Base-by-base conservation (phyloP, 106 monocot genomes). In the Acanthochlamys bracteata region DNA sequence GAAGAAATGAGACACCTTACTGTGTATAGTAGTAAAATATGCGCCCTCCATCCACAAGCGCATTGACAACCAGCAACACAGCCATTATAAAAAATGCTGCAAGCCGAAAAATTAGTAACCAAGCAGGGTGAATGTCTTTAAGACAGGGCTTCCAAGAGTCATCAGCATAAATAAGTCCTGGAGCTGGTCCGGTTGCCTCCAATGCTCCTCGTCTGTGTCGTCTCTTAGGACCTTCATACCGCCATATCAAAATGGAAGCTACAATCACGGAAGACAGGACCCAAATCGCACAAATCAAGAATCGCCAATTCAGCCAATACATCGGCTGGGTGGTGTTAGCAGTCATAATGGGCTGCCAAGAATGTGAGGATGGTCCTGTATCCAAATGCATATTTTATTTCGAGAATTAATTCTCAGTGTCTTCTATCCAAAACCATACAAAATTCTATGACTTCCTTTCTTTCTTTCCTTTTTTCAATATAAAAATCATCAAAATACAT, bases 221-320 rank as follows among this genome's bases (percentile, higher is more conserved):
- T 64, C 51, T 15, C 19, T 43, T 16, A 66, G 26, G 40, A 82
- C 80, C 69, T 90, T 91, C 86, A 57, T 80, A 83, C 59, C 60
- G 82, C 85, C 85, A 86, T 67, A 90, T 78, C 61, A 86, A 63
- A 59, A 83, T 14, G 39, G 75, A 67, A 33, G 90, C 77, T 22
- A 76, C 33, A 20, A 76, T 54, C 72, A 82, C 71, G 43, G 75
- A 72, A 51, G 70, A 65, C 41, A 90, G 16, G 11, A 86, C 64
- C 82, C 82, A 90, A n/a, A 83, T 21, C 2, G 63, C 85, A 90
- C 21, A 86, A 39, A 26, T 70, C 41, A 74, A 42, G 17, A 90
- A 57, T 63, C 90, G 77, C 90, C 85, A 86, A 53, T 83, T 90
- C 53, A 82, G 41, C 90, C 90, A 91, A 41, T 91, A 91, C 33